Evolutionary conservation across 352 stramenopile genomes (phyloP), one percentile per base, ranked within the genome.

Genomic region (Pythium dissimile): DNA sequence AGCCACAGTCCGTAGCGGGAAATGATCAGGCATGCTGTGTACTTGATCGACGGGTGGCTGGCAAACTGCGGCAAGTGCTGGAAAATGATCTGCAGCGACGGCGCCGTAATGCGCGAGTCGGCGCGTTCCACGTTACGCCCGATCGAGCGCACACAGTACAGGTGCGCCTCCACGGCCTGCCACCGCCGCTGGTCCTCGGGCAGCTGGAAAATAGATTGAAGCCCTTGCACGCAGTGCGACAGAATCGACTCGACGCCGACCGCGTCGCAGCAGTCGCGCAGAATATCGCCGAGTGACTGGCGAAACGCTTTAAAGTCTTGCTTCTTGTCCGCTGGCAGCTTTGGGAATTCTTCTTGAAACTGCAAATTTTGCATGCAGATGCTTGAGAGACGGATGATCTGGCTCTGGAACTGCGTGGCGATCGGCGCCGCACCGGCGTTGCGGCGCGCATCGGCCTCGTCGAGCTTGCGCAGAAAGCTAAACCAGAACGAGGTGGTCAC

Each of bases 401-500:
- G 69, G 12, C 71, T 54, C 12, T 73, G 65, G 35, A 86, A 89
- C 24, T 74, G 81, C 28, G 34, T 16, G 7, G 47, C 37, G 38
- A 62, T 13, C 1, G 52, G 18, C 20, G 59, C 50, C 28, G n/a
- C n/a, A n/a, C 46, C 27, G 5, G 38, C 20, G 15, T 35, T 44
- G 0, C 28, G 44, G 5, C 51, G 42, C 5, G 38, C 31, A 18
- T 63, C 53, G 12, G 27, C 20, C 15, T 44, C 32, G 15, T 67
- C 37, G 15, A 70, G 47, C 41, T 54, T 65, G 6, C 30, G 23
- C 13, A 95, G 42, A 47, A 93, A 83, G 13, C 62, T 64, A 28
- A 87, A 88, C 85, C 85, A 95, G 54, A 95, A 95, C 20, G 83
- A 78, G 2, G 89, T 85, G n/a, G 83, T 93, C 26, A 95, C 75